phyloP scores from a whole-genome alignment of 805 yeast species.

The Kuraishia molischiana region DNA sequence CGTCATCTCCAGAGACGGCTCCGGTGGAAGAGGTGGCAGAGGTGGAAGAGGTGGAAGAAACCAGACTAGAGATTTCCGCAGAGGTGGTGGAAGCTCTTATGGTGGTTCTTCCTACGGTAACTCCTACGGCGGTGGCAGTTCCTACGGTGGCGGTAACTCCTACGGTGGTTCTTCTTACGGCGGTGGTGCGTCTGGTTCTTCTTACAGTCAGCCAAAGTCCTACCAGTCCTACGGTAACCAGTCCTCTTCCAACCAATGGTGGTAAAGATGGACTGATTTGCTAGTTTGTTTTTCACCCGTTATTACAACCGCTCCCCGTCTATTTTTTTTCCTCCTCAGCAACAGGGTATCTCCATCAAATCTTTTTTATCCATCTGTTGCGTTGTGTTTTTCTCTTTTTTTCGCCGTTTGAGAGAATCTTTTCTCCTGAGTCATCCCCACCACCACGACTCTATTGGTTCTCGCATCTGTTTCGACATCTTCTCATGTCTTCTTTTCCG shows the following conservation, averaged over 20 bases:
- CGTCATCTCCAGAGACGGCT: slow-evolving; percentile 68
- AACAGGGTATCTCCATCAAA: no score
- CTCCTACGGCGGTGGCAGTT: slow-evolving; percentile 21
- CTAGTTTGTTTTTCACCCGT: no score
- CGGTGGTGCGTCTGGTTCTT: slow-evolving; percentile 21
- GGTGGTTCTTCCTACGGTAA: slow-evolving; percentile 9
- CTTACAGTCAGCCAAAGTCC: slow-evolving; percentile 12
- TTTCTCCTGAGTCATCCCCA: no score
- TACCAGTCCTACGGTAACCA: slow-evolving; percentile 12
- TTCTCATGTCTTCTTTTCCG: no score
- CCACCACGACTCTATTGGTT: no score
- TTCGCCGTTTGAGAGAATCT: no score
- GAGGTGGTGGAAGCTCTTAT: slow-evolving; percentile 19
- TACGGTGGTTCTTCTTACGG: slow-evolving; percentile 22
- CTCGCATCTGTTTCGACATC: no score
- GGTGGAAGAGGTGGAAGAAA: slow-evolving; percentile 44
- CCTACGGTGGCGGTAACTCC: slow-evolving; percentile 22
- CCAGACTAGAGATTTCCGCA: slow-evolving; percentile 39
- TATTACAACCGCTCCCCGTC: no score
- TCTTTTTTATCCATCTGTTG: no score
- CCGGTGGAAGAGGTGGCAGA: slow-evolving; percentile 41
- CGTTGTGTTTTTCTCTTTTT: no score
- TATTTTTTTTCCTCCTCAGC: no score
- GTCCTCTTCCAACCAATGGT: slow-evolving; percentile 20
- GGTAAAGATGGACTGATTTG: no score